Conservation (phyloP, 306 rosid species). For the Corylus heterophylla region DNA sequence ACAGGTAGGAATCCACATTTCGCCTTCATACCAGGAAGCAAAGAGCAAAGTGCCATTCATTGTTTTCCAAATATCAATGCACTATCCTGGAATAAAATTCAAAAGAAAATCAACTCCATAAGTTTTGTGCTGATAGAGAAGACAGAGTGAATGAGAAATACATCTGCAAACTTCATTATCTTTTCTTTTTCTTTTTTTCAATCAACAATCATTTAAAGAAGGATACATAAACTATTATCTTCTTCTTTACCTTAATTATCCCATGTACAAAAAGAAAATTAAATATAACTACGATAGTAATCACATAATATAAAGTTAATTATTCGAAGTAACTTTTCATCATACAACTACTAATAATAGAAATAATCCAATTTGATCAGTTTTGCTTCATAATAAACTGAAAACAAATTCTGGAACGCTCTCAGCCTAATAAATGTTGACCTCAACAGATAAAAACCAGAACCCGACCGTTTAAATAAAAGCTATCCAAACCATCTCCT, state of each 20-base stretch:
- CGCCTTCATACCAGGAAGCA: neutral
- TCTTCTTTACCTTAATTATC: neutral
- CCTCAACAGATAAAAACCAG: slow-evolving; percentile 3
- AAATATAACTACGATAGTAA: neutral
- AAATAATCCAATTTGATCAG: neutral
- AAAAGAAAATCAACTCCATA: slow-evolving; percentile 8
- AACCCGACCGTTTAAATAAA: slow-evolving; percentile 15
- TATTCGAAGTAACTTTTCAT: neutral
- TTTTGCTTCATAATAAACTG: neutral
- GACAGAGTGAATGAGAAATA: neutral
- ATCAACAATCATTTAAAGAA: neutral
- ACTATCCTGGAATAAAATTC: slow-evolving; percentile 30
- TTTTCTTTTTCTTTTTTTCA: neutral
- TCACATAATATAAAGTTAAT: neutral
- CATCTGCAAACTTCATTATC: slow-evolving; percentile 11
- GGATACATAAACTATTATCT: neutral
- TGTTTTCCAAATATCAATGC: slow-evolving; percentile 20
- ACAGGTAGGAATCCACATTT: neutral
- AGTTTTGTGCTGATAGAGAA: slow-evolving; percentile 24
- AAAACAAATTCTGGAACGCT: neutral
- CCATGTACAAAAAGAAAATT: neutral
- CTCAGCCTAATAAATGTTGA: neutral
- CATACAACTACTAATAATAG: neutral
- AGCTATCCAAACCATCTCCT: neutral
- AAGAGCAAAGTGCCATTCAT: slow-evolving; percentile 2